phyloP scores from a whole-genome alignment of 2,329 filamentous ascomycete species.

The Ceratocystis papillata region DNA sequence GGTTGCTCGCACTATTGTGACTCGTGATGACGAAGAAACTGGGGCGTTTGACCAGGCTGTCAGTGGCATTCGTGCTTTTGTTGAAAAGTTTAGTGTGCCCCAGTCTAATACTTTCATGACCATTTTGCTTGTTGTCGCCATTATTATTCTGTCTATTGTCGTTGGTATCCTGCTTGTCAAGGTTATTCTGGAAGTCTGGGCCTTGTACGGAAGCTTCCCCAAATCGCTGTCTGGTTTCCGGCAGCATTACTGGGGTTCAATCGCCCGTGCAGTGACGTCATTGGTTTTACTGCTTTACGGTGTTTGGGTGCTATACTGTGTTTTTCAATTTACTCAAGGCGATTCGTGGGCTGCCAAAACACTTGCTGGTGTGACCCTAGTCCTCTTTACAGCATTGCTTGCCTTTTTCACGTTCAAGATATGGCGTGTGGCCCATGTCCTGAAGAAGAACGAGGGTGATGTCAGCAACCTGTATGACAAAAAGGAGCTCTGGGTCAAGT shows the following conservation, averaged over 20 bases:
- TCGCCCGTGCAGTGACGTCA: slow-evolving; percentile 79
- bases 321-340: slow-evolving; percentile 87
- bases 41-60: slow-evolving; percentile 43
- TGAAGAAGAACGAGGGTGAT: slow-evolving; percentile 67
- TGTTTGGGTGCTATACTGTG: slow-evolving; percentile 88
- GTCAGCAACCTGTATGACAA: slow-evolving; percentile 67
- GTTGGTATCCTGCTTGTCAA: slow-evolving; percentile 84
- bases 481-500: slow-evolving; percentile 85
- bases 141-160: slow-evolving; percentile 71
- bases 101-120: slow-evolving; percentile 94
- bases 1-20: slow-evolving; percentile 26
- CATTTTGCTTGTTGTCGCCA: slow-evolving; percentile 75
- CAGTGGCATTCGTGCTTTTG: slow-evolving; percentile 67
- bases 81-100: slow-evolving; percentile 75
- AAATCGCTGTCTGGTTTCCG: slow-evolving; percentile 71
- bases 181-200: slow-evolving; percentile 81
- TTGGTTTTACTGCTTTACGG: slow-evolving; percentile 87
- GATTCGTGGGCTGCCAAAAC: slow-evolving; percentile 89
- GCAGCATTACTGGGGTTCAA: slow-evolving; percentile 89
- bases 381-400: slow-evolving; percentile 69
- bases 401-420: slow-evolving; percentile 77
- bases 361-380: slow-evolving; percentile 72
- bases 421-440: slow-evolving; percentile 59
- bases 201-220: slow-evolving; percentile 79
- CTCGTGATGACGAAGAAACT: slow-evolving; percentile 28